Conservation (phyloP, 768 basidiomycete species). For the Boletellus emodensis region DNA sequence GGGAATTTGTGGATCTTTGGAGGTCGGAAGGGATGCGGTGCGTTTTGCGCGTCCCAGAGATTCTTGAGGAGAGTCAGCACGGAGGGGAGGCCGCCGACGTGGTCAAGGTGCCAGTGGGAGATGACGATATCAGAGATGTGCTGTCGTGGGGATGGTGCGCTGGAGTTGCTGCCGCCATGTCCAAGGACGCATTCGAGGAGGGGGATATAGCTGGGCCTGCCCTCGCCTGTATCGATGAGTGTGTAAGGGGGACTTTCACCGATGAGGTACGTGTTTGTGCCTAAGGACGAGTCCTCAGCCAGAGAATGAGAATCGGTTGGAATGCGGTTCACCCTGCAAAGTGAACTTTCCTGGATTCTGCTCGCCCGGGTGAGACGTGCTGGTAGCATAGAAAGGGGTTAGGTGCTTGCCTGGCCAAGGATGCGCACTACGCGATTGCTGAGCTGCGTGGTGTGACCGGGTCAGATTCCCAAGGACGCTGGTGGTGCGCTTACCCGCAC, state of each 20-base stretch:
- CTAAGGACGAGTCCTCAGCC: slow-evolving; percentile 33
- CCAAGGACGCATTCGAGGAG: slow-evolving; percentile 60
- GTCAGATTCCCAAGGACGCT: background rate
- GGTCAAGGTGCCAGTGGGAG: slow-evolving; percentile 89
- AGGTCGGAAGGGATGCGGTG: slow-evolving; percentile 47
- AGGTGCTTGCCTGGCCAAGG: slow-evolving; percentile 62
- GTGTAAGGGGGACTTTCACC: slow-evolving; percentile 67
- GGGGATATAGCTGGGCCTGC: slow-evolving; percentile 61
- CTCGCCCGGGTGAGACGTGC: background rate
- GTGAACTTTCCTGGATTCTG: slow-evolving; percentile 90
- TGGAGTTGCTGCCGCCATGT: slow-evolving; percentile 29
- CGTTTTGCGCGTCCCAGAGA: slow-evolving; percentile 55
- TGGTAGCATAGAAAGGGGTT: background rate
- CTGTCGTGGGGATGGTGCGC: slow-evolving; percentile 1
- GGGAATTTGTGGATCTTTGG: slow-evolving; percentile 78
- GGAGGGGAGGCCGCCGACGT: slow-evolving; percentile 68
- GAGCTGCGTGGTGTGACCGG: slow-evolving; percentile 40
- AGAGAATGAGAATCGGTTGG: background rate
- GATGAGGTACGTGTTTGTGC: slow-evolving; percentile 88
- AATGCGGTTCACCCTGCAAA: slow-evolving; percentile 57
- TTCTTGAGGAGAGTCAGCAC: slow-evolving; percentile 63
- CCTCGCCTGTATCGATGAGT: slow-evolving; percentile 83
- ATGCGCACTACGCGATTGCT: slow-evolving; percentile 65
- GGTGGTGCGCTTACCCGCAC: slow-evolving; percentile 41
- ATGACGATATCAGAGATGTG: slow-evolving; percentile 86